Base-by-base conservation (phyloP, 768 basidiomycete genomes). In the Dendrothele bispora region DNA sequence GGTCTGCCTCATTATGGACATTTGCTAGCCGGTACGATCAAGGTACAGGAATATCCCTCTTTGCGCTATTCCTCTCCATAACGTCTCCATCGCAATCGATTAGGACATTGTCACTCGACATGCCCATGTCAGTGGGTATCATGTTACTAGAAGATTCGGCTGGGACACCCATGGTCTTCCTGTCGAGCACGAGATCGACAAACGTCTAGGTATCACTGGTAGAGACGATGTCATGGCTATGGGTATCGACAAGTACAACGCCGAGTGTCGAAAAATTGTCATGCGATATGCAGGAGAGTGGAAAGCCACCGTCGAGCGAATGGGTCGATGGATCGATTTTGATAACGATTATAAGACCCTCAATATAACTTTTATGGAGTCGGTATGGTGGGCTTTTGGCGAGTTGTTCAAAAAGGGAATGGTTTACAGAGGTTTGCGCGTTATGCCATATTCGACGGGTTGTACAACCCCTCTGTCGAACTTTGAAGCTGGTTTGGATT, bases 281-380 rank as follows among this genome's bases (percentile, higher is more conserved):
- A 98, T 99, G 95, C 81, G 93, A 41, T 98, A 98, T 65, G 78
- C 95, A 2, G 78, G 82, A 6, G 95, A 98, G 62, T 99, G 97
- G 97, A 84, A 94, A 40, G 62, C 72, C 28, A 98, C 95, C 4
- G 95, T 99, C 45, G 95, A 97, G 67, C 84, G 97, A 54, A 95
- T 98, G 88, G 97, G 95, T 27, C 84, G 97, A 53, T 99, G 97
- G 97, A 98, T 99, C 70, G 97, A 99, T 69, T 99, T 99, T 58
- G 97, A 99, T 68, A 91, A 98, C 58, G 97, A 98, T 60, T 99
- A 99, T 76, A 98, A 98, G 75, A 99, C 97, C 14, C 79, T 98
- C 53, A 93, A 98, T 60, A 67, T 84, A 6, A 72, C 84, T 7
- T 99, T 91, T 67, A 98, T 99, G 97, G 97, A 99, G 74, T 86